Evolutionary conservation across 148 eudicot species (phyloP).

Genomic region (Vaccinium macrocarpon): DNA sequence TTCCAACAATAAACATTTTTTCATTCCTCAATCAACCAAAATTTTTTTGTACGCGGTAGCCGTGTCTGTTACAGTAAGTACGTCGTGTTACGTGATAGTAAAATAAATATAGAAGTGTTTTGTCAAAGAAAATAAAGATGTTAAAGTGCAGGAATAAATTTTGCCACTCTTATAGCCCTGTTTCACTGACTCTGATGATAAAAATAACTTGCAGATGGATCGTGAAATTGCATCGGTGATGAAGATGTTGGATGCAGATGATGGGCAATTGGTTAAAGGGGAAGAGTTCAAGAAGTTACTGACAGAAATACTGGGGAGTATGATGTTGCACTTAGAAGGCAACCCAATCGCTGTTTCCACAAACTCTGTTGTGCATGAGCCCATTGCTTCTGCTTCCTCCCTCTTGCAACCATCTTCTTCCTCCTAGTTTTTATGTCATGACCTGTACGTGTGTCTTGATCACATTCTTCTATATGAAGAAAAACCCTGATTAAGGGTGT

Average conservation of each 20-base stretch:
- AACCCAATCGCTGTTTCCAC: constrained; percentile 59
- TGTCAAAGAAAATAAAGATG: no score
- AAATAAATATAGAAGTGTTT: no score
- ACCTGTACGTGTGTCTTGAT: background rate
- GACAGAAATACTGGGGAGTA: constrained; percentile 64
- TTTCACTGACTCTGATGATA: background rate
- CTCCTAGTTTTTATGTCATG: background rate
- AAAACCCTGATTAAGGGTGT: constrained; percentile 1
- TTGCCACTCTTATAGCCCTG: background rate
- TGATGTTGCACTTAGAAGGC: constrained; percentile 79
- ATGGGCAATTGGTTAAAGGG: constrained; percentile 65
- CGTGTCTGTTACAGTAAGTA: background rate
- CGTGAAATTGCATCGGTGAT: constrained; percentile 37
- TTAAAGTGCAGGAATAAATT: no score
- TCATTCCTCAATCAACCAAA: background rate
- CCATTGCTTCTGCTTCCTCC: constrained; percentile 59
- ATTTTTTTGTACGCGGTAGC: background rate
- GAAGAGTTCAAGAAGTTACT: constrained; percentile 87
- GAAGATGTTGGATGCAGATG: constrained; percentile 65
- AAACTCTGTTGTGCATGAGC: constrained; percentile 89
- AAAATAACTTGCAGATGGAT: constrained; percentile 58
- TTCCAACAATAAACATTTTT: background rate
- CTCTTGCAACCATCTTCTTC: constrained; percentile 50
- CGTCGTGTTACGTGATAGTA: no score
- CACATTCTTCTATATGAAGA: background rate